Conservation (phyloP, 1,139 yeast genomes). For the Tardiomyces digboiensis region DNA sequence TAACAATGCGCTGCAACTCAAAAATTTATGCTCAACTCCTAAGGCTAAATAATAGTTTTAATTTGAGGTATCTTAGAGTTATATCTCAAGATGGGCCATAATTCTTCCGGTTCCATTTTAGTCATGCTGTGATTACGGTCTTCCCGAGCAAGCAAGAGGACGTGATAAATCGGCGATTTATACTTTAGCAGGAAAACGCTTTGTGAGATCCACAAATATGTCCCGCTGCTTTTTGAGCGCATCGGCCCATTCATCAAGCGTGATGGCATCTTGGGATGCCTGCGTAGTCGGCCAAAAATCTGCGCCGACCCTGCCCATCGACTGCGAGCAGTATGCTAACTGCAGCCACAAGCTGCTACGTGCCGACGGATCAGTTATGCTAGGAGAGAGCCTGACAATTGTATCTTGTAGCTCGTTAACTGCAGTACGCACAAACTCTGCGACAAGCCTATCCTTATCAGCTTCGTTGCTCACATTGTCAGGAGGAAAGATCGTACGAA, state of each 20-base stretch:
- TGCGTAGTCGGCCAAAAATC: constrained; percentile 43
- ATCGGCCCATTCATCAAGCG: constrained; percentile 28
- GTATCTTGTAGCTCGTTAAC: constrained; percentile 27
- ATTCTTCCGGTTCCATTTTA: too few species aligned
- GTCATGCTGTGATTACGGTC: too few species aligned
- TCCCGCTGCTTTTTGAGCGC: constrained; percentile 32
- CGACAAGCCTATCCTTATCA: constrained; percentile 13
- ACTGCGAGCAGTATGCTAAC: constrained; percentile 66
- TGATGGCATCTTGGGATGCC: constrained; percentile 16
- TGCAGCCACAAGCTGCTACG: constrained; percentile 62
- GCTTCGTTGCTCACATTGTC: constrained; percentile 6
- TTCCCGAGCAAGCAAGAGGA: too few species aligned
- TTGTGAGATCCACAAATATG: constrained; percentile 15
- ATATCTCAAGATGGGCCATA: too few species aligned
- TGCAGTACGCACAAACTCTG: constrained; percentile 34
- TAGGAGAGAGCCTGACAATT: constrained; percentile 29
- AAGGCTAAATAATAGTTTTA: too few species aligned
- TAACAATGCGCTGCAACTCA: too few species aligned
- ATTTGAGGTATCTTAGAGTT: too few species aligned
- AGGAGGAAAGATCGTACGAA: constrained; percentile 48
- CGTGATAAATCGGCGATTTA: too few species aligned
- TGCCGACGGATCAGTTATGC: constrained; percentile 34
- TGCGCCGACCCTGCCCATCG: constrained; percentile 58
- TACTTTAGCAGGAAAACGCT: not conserved
- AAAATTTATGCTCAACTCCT: too few species aligned